Evolutionary conservation across 2,329 filamentous ascomycete genomes (phyloP), one percentile per base, ranked within the genome.

Genomic region (Verticillium nubilum): DNA sequence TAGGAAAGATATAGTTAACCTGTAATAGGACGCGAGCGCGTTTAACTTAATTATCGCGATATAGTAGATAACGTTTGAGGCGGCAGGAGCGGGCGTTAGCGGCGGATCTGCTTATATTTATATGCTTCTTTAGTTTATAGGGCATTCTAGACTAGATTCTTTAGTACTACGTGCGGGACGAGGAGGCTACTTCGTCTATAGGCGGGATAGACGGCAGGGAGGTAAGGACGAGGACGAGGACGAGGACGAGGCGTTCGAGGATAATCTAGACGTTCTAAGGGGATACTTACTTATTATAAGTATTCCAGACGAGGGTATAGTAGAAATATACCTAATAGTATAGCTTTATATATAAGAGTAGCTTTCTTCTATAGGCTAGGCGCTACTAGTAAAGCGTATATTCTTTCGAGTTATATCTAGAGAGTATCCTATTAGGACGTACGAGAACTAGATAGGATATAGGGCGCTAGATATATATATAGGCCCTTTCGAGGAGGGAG

Each of bases 101-200:
- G 17, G 69, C 77, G 2, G 65, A 76, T 25, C 62, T 80, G 17
- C 62, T 81, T 1, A 75, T 75, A 1, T 68, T 80, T 7, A 74
- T 80, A 73, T 78, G 76, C 67, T 75, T 78, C 60, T 80, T 76
- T 62, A 71, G 80, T 59, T 67, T 67, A 29, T 72, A 78, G 62
- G 73, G 71, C n/a, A 78, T 80, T 31, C 72, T 73, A 31, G 29
- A 31, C 29, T 31, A 31, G 29, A 31, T 31, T 12, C 29, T 31
- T 31, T 0, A 69, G 17, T 7, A 54, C 12, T 17, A 29, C 25
- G 25, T 17, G 15, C 52, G 10, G 25, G 25, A 54, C n/a, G 23
- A 54, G 52, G 25, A 26, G 25, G 15, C 7, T 12, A 54, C 17
- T 9, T 27, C 23, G 25, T 54, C 52, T 17, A 6, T n/a, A 26